A percentile compares a stretch with the other conserved stretches of the same genome.
phyloP scores from a whole-genome alignment of 1,139 yeast species.

The Hansenula sp. region DNA sequence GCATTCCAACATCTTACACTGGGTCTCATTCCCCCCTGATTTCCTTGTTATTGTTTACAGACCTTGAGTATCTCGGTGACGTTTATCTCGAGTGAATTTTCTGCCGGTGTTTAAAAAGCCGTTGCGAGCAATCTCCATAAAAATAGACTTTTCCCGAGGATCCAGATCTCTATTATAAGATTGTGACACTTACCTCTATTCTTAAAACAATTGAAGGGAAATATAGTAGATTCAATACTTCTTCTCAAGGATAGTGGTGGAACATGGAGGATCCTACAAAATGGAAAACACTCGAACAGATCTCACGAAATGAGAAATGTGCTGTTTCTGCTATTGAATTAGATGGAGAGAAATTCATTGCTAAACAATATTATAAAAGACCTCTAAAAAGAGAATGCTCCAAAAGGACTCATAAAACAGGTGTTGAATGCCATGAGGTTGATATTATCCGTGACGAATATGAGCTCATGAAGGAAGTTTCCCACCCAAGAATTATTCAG shows the following conservation, averaged over 20 bases:
- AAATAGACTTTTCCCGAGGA: too few relatives aligned
- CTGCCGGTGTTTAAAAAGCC: not conserved
- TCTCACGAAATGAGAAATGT: conserved; percentile 1
- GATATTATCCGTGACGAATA: conserved; percentile 7
- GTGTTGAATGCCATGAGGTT: not conserved
- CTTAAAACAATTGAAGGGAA: not conserved
- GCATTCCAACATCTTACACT: conserved; percentile 1
- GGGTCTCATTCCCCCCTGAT: not conserved
- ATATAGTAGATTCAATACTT: too few relatives aligned
- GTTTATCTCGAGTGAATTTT: too few relatives aligned
- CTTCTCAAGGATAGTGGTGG: too few relatives aligned
- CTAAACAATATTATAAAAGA: conserved; percentile 8
- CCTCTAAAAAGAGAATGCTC: conserved; percentile 5
- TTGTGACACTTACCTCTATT: not conserved
- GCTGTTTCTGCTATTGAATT: not conserved
- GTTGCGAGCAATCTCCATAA: too few relatives aligned
- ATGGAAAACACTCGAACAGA: not conserved
- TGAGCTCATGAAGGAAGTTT: not conserved
- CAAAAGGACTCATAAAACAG: not conserved
- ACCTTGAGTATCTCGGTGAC: too few relatives aligned
- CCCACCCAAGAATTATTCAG: conserved; percentile 2
- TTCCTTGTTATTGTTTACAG: too few relatives aligned
- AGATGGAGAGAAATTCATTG: not conserved
- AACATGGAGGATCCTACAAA: not conserved
- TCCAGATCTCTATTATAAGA: too few relatives aligned